phyloP scores from a whole-genome alignment of 2,329 filamentous ascomycete genomes.

The Microcyclospora pomicola region DNA sequence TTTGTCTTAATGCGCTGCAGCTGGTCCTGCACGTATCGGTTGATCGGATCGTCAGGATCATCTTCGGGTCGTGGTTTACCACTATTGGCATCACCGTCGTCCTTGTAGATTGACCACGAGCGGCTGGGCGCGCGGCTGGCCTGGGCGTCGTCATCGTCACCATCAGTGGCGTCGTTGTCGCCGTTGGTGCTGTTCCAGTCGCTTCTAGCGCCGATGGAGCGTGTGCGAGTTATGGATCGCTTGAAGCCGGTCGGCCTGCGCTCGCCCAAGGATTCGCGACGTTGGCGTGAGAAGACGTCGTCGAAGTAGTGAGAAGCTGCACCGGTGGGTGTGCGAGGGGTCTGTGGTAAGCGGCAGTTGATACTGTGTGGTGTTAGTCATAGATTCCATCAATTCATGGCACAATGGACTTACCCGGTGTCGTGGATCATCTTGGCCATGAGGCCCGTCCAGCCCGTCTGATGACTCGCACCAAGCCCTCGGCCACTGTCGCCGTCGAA shows the following conservation, averaged over 20 bases:
- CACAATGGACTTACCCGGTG: constrained; percentile 60
- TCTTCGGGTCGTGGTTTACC: constrained; percentile 17
- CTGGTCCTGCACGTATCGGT: constrained; percentile 70
- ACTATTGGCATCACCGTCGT: constrained; percentile 32
- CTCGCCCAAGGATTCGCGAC: constrained; percentile 33
- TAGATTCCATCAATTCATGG: not conserved
- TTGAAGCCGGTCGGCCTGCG: constrained; percentile 54
- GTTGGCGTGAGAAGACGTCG: constrained; percentile 58
- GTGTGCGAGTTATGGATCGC: constrained; percentile 24
- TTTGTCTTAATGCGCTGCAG: constrained; percentile 57
- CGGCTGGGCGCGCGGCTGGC: constrained; percentile 17
- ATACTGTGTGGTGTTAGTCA: constrained; percentile 45
- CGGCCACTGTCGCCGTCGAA: constrained; percentile 87
- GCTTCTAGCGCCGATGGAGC: constrained; percentile 72
- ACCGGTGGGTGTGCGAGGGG: constrained; percentile 70
- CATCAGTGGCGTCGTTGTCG: constrained; percentile 25
- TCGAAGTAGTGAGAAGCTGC: constrained; percentile 93
- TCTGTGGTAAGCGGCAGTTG: constrained; percentile 82
- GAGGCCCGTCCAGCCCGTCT: constrained; percentile 91
- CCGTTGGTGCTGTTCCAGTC: constrained; percentile 43
- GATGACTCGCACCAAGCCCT: constrained; percentile 81
- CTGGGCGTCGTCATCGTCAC: constrained; percentile 13
- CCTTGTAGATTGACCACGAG: constrained; percentile 37
- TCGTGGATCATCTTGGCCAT: constrained; percentile 97
- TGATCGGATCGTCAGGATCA: constrained; percentile 47